phyloP scores from a whole-genome alignment of 2,329 filamentous ascomycete genomes.

The Macrophomina tecta region DNA sequence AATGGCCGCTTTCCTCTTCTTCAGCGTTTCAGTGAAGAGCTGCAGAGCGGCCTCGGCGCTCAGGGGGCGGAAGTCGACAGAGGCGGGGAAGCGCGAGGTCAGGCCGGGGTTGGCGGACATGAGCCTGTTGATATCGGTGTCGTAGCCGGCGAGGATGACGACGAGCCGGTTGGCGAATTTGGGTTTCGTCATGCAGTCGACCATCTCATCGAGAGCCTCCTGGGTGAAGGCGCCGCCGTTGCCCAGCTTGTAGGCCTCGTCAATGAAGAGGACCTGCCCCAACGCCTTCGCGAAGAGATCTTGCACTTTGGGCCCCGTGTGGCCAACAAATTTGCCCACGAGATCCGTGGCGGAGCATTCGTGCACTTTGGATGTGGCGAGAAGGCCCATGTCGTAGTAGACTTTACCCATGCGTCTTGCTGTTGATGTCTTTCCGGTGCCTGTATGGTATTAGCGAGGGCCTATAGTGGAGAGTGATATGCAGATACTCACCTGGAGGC shows the following conservation, averaged over 20 bases:
- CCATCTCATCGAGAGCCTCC: slow-evolving; percentile 60
- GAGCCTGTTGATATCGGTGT: slow-evolving; percentile 68
- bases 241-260: slow-evolving; percentile 72
- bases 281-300: slow-evolving; percentile 66
- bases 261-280: slow-evolving; percentile 72
- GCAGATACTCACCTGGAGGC: slow-evolving; percentile 58
- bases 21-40: slow-evolving; percentile 48
- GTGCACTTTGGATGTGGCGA: slow-evolving; percentile 64
- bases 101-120: slow-evolving; percentile 68
- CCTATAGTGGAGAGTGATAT: background rate
- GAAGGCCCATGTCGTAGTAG: slow-evolving; percentile 75
- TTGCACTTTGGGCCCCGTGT: slow-evolving; percentile 71
- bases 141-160: slow-evolving; percentile 73
- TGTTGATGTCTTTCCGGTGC: slow-evolving; percentile 75
- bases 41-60: slow-evolving; percentile 38
- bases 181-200: slow-evolving; percentile 61
- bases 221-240: slow-evolving; percentile 64
- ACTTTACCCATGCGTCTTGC: slow-evolving; percentile 77
- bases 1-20: slow-evolving; percentile 41
- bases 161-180: slow-evolving; percentile 66
- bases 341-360: slow-evolving; percentile 73
- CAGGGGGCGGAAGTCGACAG: slow-evolving; percentile 60
- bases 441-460: slow-evolving; percentile 39
- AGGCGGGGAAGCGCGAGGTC: slow-evolving; percentile 68
- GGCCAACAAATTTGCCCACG: slow-evolving; percentile 71